Evolutionary conservation across 257 asterid species (phyloP).

Genomic region (Capsicum baccatum): DNA sequence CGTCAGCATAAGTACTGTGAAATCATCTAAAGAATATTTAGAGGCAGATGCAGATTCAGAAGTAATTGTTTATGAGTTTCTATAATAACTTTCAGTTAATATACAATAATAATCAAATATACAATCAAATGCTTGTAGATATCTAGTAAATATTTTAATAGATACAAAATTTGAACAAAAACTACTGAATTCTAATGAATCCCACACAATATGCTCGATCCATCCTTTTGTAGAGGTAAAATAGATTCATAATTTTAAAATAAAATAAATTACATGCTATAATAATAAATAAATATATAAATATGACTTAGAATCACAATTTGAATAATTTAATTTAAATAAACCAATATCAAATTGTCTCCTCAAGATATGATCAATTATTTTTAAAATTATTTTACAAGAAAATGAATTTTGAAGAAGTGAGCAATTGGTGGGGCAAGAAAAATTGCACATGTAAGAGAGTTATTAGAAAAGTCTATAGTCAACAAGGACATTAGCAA

Average conservation of each 20-base stretch:
- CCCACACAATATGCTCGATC: not conserved
- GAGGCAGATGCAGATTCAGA: not conserved
- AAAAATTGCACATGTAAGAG: slow-evolving; percentile 38
- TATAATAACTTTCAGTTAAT: not conserved
- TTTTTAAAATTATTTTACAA: not conserved
- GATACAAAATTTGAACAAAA: not conserved
- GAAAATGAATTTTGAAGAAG: not conserved
- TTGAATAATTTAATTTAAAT: not conserved
- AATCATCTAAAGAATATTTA: not conserved
- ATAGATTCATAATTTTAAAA: not conserved
- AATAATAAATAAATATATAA: not conserved
- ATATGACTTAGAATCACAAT: not conserved
- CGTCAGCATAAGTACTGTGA: not conserved
- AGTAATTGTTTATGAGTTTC: not conserved
- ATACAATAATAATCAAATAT: not conserved
- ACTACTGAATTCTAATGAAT: not conserved
- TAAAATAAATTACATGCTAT: not conserved
- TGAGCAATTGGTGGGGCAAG: slow-evolving; percentile 18
- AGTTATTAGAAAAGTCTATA: slow-evolving; percentile 42
- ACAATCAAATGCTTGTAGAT: not conserved
- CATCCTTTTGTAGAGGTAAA: not conserved
- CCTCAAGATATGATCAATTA: not conserved
- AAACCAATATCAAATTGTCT: not conserved
- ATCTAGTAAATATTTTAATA: not conserved
- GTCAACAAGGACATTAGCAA: slow-evolving; percentile 48